Conservation (phyloP, 495 filamentous ascomycete genomes). For the Podospora pseudoanserina region DNA sequence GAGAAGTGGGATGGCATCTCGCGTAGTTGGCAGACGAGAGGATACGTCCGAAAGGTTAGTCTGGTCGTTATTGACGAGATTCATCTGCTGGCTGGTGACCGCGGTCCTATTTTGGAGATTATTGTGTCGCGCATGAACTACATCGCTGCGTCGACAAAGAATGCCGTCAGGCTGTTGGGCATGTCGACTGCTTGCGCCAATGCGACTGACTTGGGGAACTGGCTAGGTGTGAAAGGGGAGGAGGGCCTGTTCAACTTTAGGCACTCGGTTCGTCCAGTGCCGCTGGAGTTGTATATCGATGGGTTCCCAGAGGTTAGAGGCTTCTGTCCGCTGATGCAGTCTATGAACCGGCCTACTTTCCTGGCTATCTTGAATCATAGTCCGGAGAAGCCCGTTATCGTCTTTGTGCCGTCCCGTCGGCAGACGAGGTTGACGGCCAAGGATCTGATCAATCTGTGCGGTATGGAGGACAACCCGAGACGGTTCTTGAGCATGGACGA, state of each 20-base stretch:
- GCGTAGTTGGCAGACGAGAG: constrained; percentile 94
- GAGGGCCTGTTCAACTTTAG: constrained; percentile 97
- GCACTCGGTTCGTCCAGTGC: constrained; percentile 95
- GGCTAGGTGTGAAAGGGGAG: constrained; percentile 89
- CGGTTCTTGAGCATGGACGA: constrained; percentile 92
- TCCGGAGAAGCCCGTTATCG: constrained; percentile 94
- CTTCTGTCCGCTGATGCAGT: constrained; percentile 97
- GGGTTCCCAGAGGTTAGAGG: constrained; percentile 93
- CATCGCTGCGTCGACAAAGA: constrained; percentile 89
- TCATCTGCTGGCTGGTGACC: constrained; percentile 89
- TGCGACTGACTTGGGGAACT: constrained; percentile 88
- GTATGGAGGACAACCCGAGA: constrained; percentile 96
- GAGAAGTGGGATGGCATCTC: constrained; percentile 99
- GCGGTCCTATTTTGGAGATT: constrained; percentile 96
- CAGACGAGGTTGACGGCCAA: constrained; percentile 94
- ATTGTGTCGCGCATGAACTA: constrained; percentile 99
- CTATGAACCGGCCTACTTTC: constrained; percentile 97
- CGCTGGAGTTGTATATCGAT: constrained; percentile 93
- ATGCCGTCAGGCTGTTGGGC: constrained; percentile 82
- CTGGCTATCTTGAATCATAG: constrained; percentile 94
- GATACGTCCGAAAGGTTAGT: constrained; percentile 91
- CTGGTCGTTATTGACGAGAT: constrained; percentile 99
- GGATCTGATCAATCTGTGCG: constrained; percentile 94
- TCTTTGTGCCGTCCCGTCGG: constrained; percentile 92
- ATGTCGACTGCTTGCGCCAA: constrained; percentile 99